Evolutionary conservation across 495 filamentous ascomycete species (phyloP), one percentile per base, ranked within the genome.

Genomic region (Xylaria venustula): DNA sequence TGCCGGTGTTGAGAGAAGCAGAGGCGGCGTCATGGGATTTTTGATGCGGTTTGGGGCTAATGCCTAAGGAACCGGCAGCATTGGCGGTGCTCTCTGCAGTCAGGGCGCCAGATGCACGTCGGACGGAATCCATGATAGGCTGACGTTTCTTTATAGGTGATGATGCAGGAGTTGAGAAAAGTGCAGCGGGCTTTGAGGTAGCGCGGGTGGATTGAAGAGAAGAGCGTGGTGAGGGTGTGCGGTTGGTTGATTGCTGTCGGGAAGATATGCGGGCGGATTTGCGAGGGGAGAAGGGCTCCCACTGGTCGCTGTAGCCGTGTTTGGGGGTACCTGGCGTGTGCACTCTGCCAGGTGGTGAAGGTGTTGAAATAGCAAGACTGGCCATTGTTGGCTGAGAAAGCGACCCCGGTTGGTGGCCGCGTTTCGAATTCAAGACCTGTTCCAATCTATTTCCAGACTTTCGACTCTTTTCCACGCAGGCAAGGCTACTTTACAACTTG

Each of bases 301-400:
- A 91, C 51, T 75, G 70, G 75, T 95, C 90, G 58, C 83, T 81
- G 66, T 80, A 85, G 51, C 89, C 89, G 75, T 87, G 84, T 36
- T 82, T 85, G 17, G 92, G 92, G 40, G 91, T 89, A 48, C 85
- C 79, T 48, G 92, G 92, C 40, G 88, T 87, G 58, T 81, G 81
- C 47, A 89, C 70, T 42, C 78, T 77, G 30, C 81, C 79, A 40
- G 80, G 76, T 41, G 85, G 85, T 17, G 87, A 87, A 40, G 89
- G 88, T 63, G 91, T 91, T 32, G 77, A 73, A 12, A 74, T 55
- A 9, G 51, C 54, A 44, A 85, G 32, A 28, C n/a, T 61, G 25
- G 64, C 62, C 69, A 71, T 71, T 53, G 60, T 64, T 54, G 48
- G 55, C 36, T 64, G 58, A 36, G 22, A 14, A 23, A 25, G 57